A percentile compares a stretch with the other conserved stretches of the same genome.
phyloP scores from a whole-genome alignment of 306 rosid species.

The Comarum palustre region DNA sequence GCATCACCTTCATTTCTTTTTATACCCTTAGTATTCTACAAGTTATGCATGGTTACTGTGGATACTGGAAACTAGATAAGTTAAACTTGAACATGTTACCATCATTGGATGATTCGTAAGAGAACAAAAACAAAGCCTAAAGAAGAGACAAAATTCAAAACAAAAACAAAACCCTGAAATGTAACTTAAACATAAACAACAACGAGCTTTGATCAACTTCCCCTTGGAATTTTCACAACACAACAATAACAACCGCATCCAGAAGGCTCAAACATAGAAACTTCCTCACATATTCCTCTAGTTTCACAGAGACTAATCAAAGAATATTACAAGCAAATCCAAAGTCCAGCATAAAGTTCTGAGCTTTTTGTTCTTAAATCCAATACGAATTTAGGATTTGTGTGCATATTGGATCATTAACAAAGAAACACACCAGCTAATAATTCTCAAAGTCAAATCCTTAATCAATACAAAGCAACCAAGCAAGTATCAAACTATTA shows the following conservation, averaged over 20 bases:
- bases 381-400: neutral
- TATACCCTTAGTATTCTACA: constrained; percentile 1
- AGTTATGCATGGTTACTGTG: constrained; percentile 8
- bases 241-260: neutral
- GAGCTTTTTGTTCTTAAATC: neutral
- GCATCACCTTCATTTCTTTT: neutral
- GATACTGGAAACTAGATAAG: constrained; percentile 5
- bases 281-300: constrained; percentile 4
- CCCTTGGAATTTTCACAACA: neutral
- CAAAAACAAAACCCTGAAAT: constrained; percentile 4
- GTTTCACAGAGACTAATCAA: constrained; percentile 7
- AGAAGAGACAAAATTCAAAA: neutral
- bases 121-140: constrained; percentile 15
- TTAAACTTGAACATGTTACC: neutral
- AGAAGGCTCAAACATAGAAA: constrained; percentile 11
- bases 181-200: neutral
- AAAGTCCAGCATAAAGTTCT: neutral
- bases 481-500: neutral
- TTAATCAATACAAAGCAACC: neutral
- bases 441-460: constrained; percentile 3
- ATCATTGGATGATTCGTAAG: constrained; percentile 8
- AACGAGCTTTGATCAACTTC: neutral
- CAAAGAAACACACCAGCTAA: neutral
- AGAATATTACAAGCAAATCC: neutral
- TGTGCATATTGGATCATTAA: neutral